Evolutionary conservation across 2,329 filamentous ascomycete species (phyloP).

Genomic region (Huntiella savannae): DNA sequence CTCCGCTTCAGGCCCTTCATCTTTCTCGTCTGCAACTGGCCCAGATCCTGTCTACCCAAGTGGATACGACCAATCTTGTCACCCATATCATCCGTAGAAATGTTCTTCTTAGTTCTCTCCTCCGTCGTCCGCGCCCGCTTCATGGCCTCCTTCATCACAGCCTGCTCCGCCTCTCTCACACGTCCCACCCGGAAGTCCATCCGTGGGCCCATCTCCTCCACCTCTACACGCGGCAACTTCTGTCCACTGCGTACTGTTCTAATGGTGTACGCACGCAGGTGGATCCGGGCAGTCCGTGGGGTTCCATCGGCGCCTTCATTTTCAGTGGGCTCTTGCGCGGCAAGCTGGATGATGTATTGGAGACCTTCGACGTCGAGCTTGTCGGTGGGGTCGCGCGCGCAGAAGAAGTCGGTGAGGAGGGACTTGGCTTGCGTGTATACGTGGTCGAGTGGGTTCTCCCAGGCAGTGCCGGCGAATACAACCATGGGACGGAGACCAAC

Average conservation of each 20-base stretch:
- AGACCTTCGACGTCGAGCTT: conserved; percentile 90
- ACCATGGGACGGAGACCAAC: conserved; percentile 78
- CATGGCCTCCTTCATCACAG: conserved; percentile 74
- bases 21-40: conserved; percentile 80
- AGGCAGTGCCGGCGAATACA: conserved; percentile 73
- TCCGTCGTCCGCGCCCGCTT: conserved; percentile 60
- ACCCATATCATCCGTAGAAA: conserved; percentile 74
- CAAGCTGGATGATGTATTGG: conserved; percentile 73
- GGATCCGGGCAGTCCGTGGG: conserved; percentile 32
- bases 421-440: conserved; percentile 75
- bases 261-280: conserved; percentile 68
- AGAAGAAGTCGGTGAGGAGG: conserved; percentile 79
- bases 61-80: conserved; percentile 94
- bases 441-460: conserved; percentile 61
- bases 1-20: conserved; percentile 96
- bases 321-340: conserved; percentile 43
- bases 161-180: conserved; percentile 56
- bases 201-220: conserved; percentile 87
- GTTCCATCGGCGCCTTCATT: conserved; percentile 23
- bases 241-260: conserved; percentile 72
- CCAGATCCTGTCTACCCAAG: conserved; percentile 73
- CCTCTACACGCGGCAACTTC: conserved; percentile 72
- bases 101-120: conserved; percentile 87
- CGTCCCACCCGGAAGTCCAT: conserved; percentile 83
- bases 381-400: conserved; percentile 51